Evolutionary conservation across 1,139 yeast species (phyloP).

Genomic region (Groenewaldozyma auringiensis): DNA sequence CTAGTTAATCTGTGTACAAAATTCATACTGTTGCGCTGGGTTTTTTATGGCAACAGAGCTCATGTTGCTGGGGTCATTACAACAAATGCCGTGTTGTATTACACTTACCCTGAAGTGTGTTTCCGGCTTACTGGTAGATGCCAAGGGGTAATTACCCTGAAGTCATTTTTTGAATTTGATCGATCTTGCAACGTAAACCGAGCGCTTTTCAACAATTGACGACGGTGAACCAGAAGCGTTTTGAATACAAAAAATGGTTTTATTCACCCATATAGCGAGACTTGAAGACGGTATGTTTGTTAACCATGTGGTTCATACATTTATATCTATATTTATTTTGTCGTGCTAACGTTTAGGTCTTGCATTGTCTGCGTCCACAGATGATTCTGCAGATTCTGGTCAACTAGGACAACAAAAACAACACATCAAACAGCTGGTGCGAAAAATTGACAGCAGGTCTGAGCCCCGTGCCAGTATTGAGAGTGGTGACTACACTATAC

Average conservation of each 20-base stretch:
- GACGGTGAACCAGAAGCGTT: too few species aligned
- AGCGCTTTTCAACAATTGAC: too few species aligned
- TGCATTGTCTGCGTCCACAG: constrained; percentile 90
- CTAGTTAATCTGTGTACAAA: too few species aligned
- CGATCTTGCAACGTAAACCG: too few species aligned
- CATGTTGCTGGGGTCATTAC: too few species aligned
- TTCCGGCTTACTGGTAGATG: too few species aligned
- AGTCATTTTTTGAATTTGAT: too few species aligned
- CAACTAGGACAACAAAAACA: constrained; percentile 68
- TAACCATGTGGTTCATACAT: neutral
- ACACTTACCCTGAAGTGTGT: too few species aligned
- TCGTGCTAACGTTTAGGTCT: constrained; percentile 41
- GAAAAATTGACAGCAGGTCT: constrained; percentile 70
- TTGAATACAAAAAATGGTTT: constrained; percentile 25
- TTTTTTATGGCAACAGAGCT: too few species aligned
- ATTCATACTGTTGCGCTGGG: too few species aligned
- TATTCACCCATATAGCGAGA: constrained; percentile 25
- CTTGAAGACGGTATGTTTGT: constrained; percentile 25
- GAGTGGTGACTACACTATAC: constrained; percentile 66
- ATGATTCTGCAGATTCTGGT: constrained; percentile 52
- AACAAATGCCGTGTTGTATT: too few species aligned
- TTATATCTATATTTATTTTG: neutral
- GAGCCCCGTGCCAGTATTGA: constrained; percentile 85
- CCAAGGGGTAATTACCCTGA: too few species aligned
- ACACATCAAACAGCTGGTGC: constrained; percentile 69